Evolutionary conservation across 2,329 filamentous ascomycete genomes (phyloP).

Genomic region (Fusarium camptoceras): DNA sequence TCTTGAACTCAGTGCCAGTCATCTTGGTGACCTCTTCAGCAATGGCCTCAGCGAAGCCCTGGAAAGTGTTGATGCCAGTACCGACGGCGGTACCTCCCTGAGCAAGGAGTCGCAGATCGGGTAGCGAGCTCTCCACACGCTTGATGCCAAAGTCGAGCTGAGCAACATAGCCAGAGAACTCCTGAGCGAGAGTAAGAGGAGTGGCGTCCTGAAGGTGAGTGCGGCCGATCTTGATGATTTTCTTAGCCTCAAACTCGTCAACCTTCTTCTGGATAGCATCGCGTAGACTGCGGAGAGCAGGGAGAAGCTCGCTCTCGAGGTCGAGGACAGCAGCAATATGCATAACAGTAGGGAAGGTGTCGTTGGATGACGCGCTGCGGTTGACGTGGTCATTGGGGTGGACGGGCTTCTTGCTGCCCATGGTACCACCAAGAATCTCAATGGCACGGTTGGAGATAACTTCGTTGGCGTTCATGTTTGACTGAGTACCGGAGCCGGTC

Average conservation of each 20-base stretch:
- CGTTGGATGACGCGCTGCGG: conserved; percentile 98
- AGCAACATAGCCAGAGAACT: conserved; percentile 97
- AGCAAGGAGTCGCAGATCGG: conserved; percentile 86
- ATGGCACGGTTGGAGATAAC: conserved; percentile 99
- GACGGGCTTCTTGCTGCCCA: conserved; percentile 97
- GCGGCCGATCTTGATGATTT: conserved; percentile 98
- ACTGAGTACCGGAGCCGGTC: conserved; percentile 97
- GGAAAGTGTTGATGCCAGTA: conserved; percentile 96
- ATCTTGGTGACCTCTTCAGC: conserved; percentile 91
- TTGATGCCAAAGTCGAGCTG: conserved; percentile 92
- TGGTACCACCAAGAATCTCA: conserved; percentile 92
- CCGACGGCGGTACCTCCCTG: conserved; percentile 98
- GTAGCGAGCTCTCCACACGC: conserved; percentile 84
- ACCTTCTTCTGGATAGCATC: conserved; percentile 89
- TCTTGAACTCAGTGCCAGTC: conserved; percentile 93
- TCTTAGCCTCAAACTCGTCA: conserved; percentile 82
- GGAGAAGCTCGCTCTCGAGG: conserved; percentile 86
- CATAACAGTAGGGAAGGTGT: conserved; percentile 99
- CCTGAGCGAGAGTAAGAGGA: conserved; percentile 92
- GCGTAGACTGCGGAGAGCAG: conserved; percentile 83
- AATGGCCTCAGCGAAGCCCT: conserved; percentile 93
- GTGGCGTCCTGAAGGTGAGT: conserved; percentile 98
- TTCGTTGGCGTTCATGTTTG: conserved; percentile 99
- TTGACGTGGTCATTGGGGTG: conserved; percentile 99
- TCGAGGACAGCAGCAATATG: conserved; percentile 98